Evolutionary conservation across 805 yeast species (phyloP).

Genomic region (Metschnikowia drakensbergensis): DNA sequence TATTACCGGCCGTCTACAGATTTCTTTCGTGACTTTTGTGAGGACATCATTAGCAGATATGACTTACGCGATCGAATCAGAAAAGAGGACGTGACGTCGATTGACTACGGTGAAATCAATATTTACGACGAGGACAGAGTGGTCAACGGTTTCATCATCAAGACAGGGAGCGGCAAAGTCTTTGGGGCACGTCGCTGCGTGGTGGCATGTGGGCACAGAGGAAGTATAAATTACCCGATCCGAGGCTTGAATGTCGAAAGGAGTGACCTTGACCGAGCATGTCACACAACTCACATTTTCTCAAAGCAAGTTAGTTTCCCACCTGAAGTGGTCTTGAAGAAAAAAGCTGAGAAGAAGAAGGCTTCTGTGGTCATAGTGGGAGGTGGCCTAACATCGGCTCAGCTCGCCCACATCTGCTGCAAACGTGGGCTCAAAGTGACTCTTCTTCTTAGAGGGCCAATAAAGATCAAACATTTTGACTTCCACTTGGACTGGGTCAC

Average conservation of each 20-base stretch:
- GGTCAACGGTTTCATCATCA: slow-evolving; percentile 32
- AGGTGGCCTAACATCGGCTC: slow-evolving; percentile 47
- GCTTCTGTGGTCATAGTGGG: slow-evolving; percentile 36
- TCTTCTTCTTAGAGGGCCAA: slow-evolving; percentile 32
- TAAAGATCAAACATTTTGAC: slow-evolving; percentile 45
- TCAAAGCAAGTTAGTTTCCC: slow-evolving; percentile 22
- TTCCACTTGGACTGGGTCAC: slow-evolving; percentile 49
- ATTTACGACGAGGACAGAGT: slow-evolving; percentile 20
- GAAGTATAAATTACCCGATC: slow-evolving; percentile 32
- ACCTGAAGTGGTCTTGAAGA: slow-evolving; percentile 16
- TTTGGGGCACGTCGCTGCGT: slow-evolving; percentile 34
- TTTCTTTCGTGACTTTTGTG: slow-evolving; percentile 39
- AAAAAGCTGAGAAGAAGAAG: slow-evolving; percentile 7
- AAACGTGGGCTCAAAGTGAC: slow-evolving; percentile 30
- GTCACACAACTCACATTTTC: slow-evolving; percentile 39
- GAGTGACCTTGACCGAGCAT: slow-evolving; percentile 22
- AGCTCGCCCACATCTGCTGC: slow-evolving; percentile 38
- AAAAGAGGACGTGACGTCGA: slow-evolving; percentile 31
- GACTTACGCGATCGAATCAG: slow-evolving; percentile 25
- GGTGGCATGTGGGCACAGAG: slow-evolving; percentile 36
- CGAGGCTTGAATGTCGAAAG: slow-evolving; percentile 13
- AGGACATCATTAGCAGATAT: slow-evolving; percentile 32
- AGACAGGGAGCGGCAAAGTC: slow-evolving; percentile 27
- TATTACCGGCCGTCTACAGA: slow-evolving; percentile 42
- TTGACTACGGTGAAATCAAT: slow-evolving; percentile 28